These are phyloP conservation scores for Boletus rubropictus DNA, from an alignment of 768 basidiomycete species.

Conservation along the genomic window DNA sequence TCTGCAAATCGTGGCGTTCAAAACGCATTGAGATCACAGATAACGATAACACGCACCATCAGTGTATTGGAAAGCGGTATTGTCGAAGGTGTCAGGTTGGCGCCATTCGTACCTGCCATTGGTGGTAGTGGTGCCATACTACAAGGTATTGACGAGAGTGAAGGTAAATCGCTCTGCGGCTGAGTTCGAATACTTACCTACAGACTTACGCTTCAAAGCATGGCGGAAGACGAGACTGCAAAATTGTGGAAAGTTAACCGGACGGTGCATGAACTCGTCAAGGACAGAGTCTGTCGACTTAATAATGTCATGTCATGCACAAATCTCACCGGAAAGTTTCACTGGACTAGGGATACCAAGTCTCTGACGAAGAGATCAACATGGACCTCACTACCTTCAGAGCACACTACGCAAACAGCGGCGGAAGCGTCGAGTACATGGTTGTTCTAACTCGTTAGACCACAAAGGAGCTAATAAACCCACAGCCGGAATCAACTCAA, in stretches of 20 bases:
- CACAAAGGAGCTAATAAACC: conserved; percentile 6
- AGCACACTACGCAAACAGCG: conserved; percentile 60
- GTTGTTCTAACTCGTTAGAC: background rate
- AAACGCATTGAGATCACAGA: background rate
- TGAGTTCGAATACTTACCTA: conserved; percentile 49
- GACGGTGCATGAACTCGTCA: conserved; percentile 93
- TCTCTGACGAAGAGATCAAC: conserved; percentile 90
- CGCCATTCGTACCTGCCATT: conserved; percentile 33
- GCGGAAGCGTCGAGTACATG: conserved; percentile 81
- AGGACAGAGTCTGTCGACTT: conserved; percentile 67
- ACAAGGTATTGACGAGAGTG: conserved; percentile 17
- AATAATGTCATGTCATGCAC: conserved; percentile 3
- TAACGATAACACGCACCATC: conserved; percentile 39
- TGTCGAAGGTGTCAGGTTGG: conserved; percentile 26
- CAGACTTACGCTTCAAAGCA: conserved; percentile 32
- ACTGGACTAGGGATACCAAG: conserved; percentile 72
- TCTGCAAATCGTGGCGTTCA: conserved; percentile 35
- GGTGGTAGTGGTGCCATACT: conserved; percentile 37
- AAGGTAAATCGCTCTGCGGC: conserved; percentile 26
- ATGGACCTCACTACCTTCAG: conserved; percentile 82
- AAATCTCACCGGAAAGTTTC: conserved; percentile 16
- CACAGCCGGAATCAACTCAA: conserved; percentile 80
- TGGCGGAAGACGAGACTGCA: conserved; percentile 80
- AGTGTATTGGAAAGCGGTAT: conserved; percentile 42
- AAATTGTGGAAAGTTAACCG: conserved; percentile 94